Evolutionary conservation across 768 basidiomycete genomes (phyloP), one percentile per base, ranked within the genome.

Genomic region (Royoungia palumana): DNA sequence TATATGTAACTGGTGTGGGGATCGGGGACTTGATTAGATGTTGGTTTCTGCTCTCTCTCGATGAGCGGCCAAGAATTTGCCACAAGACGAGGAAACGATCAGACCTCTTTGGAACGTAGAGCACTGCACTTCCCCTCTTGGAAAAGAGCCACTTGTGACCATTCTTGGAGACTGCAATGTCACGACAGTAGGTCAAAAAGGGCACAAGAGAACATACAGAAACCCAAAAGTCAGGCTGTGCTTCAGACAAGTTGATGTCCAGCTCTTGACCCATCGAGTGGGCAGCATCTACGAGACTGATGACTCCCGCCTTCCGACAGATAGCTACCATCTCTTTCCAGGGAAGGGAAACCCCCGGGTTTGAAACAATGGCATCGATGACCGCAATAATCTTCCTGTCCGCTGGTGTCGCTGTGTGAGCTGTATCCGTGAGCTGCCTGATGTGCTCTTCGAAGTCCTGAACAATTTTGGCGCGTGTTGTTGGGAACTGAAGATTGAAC

Each of bases 81-180:
- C 21, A 10, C 28, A 21, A 27, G 8, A 16, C 4, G 13, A 34
- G 34, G 38, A 46, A 10, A 8, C 6, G 10, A 41, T 30, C 75
- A 25, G 49, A 80, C 81, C 79, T 67, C 48, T 71, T 75, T 0
- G 89, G 86, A 6, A 89, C 86, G 61, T 93, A 94, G 14, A 94
- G 70, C 16, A 85, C 71, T 0, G 87, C 82, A 38, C 76, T 81
- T 1, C 80, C 72, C 6, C 90, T 76, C 63, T 88, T 85, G 4
- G 80, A 74, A 56, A 75, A 83, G 2, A 92, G 69, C 91, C 92
- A 94, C 66, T 94, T 94, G 67, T 93, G 87, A 55, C 85, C 86
- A 57, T 91, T 91, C 81, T 88, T 45, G 13, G 2, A 5, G 27
- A 10, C n/a, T n/a, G n/a, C n/a, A 35, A 46, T 11, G 13, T 3